Evolutionary conservation across 352 stramenopile species (phyloP).

Genomic region (Aphanomyces invadans): DNA sequence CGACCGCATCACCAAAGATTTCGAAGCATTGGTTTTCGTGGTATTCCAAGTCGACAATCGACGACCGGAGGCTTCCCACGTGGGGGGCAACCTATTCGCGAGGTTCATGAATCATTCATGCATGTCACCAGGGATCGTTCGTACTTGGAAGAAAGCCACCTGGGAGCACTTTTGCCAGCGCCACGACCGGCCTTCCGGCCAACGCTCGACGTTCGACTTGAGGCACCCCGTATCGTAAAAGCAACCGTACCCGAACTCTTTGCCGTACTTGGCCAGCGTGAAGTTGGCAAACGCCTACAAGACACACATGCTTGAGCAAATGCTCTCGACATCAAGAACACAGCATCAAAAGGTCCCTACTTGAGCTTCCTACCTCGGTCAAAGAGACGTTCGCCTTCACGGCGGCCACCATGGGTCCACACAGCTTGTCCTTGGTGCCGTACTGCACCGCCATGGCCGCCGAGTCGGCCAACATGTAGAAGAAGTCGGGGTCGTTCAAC

Average conservation of each 20-base stretch:
- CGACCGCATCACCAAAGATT: conserved; percentile 62
- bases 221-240: conserved; percentile 82
- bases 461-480: conserved; percentile 85
- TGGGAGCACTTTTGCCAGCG: conserved; percentile 83
- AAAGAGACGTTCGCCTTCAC: conserved; percentile 46
- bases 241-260: conserved; percentile 61
- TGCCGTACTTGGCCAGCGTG: conserved; percentile 69
- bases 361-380: conserved; percentile 35
- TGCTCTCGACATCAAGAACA: conserved; percentile 1
- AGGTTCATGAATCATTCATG: neutral
- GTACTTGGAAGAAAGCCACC: conserved; percentile 75
- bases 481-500: conserved; percentile 69
- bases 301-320: neutral
- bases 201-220: conserved; percentile 37
- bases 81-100: conserved; percentile 37
- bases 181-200: conserved; percentile 75
- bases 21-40: conserved; percentile 67
- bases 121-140: neutral
- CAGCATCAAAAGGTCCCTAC: too few relatives aligned
- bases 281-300: conserved; percentile 61
- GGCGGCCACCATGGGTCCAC: conserved; percentile 42
- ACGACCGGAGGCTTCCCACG: conserved; percentile 49
- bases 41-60: conserved; percentile 65
- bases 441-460: conserved; percentile 86
- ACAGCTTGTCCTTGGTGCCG: conserved; percentile 75